These are phyloP conservation scores for Zasmidium citrigriseum DNA, from an alignment of 2,329 filamentous ascomycete genomes.

Conservation along the genomic window DNA sequence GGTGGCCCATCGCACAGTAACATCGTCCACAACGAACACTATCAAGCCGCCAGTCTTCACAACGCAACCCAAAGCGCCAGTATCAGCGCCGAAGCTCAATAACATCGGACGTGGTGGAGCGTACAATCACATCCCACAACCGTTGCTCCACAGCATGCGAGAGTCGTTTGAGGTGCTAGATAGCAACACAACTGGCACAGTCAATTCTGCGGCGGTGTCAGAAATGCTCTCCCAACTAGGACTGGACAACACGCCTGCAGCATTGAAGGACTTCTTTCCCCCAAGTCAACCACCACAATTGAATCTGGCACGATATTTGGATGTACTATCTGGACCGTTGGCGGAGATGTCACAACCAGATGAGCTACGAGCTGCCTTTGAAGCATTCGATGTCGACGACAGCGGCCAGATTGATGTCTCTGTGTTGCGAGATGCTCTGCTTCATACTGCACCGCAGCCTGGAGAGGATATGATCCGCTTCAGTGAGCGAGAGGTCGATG, in stretches of 20 bases:
- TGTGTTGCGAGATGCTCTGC: slow-evolving; percentile 78
- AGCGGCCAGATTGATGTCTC: slow-evolving; percentile 85
- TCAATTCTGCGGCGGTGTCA: slow-evolving; percentile 79
- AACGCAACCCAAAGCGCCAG: slow-evolving; percentile 10
- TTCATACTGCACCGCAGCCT: slow-evolving; percentile 77
- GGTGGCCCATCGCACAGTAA: slow-evolving; percentile 40
- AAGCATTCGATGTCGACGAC: slow-evolving; percentile 94
- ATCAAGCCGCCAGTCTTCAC: slow-evolving; percentile 26
- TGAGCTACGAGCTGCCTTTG: slow-evolving; percentile 86
- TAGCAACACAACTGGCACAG: slow-evolving; percentile 78
- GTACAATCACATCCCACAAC: slow-evolving; percentile 72
- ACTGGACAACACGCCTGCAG: slow-evolving; percentile 68
- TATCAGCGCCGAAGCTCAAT: slow-evolving; percentile 21
- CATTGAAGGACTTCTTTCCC: slow-evolving; percentile 82
- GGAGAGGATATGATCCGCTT: slow-evolving; percentile 60
- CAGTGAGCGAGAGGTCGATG: slow-evolving; percentile 75
- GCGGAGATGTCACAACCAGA: slow-evolving; percentile 72
- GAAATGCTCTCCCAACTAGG: slow-evolving; percentile 88
- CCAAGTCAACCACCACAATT: slow-evolving; percentile 66
- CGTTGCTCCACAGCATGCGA: slow-evolving; percentile 82
- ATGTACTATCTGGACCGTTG: slow-evolving; percentile 73
- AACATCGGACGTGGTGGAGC: slow-evolving; percentile 17
- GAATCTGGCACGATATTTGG: slow-evolving; percentile 82
- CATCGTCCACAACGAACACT: slow-evolving; percentile 34
- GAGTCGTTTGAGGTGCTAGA: slow-evolving; percentile 95